Conservation (phyloP, 495 filamentous ascomycete genomes). For the Aspergillus cristatus region DNA sequence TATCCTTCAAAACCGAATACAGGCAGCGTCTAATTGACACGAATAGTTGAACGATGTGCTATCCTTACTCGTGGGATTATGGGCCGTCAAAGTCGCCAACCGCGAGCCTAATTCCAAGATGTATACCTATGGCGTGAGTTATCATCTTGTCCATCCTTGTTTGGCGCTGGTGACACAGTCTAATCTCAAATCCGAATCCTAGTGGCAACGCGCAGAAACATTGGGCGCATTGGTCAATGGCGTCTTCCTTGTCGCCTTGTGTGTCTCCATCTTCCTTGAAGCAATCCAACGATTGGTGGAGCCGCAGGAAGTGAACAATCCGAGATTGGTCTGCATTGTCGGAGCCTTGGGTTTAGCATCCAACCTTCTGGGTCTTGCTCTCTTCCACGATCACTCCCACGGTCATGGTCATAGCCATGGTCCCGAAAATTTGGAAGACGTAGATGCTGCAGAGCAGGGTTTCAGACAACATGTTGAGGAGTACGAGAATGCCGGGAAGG, state of each 20-base stretch:
- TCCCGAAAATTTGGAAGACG: constrained; percentile 28
- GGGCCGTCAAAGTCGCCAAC: constrained; percentile 84
- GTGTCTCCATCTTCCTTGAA: constrained; percentile 91
- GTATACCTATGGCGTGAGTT: constrained; percentile 85
- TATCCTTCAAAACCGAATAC: too few species aligned
- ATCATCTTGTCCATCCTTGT: constrained; percentile 4
- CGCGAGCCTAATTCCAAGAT: constrained; percentile 70
- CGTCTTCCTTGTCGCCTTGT: constrained; percentile 91
- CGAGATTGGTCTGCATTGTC: constrained; percentile 76
- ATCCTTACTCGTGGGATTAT: constrained; percentile 82
- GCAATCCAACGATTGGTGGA: constrained; percentile 84
- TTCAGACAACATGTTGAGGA: constrained; percentile 13
- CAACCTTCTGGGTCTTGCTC: constrained; percentile 78
- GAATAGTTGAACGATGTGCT: constrained; percentile 82
- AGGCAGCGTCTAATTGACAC: constrained; percentile 6
- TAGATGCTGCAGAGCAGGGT: constrained; percentile 33
- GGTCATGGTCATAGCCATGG: constrained; percentile 51
- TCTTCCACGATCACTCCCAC: constrained; percentile 92
- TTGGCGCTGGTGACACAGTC: not conserved
- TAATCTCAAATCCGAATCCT: constrained; percentile 7
- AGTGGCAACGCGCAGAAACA: constrained; percentile 98
- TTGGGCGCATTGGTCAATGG: constrained; percentile 92
- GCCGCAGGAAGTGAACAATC: constrained; percentile 73
- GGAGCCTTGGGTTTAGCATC: constrained; percentile 79
- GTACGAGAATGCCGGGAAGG: constrained; percentile 36